phyloP scores from a whole-genome alignment of 805 yeast species.

The Candida bentonensis region DNA sequence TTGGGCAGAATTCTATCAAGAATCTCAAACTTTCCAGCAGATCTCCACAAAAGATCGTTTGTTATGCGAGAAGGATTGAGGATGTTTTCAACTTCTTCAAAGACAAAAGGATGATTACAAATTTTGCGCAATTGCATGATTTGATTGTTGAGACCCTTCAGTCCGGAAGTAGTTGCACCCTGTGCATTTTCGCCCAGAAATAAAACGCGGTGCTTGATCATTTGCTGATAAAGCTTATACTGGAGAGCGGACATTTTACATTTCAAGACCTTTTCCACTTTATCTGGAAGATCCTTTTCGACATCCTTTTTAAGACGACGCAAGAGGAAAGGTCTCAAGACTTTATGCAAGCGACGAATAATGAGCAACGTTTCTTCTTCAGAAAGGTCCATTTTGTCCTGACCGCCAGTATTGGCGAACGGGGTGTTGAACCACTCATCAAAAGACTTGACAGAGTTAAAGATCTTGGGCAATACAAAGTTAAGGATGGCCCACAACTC shows the following conservation, averaged over 20 bases:
- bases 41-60: constrained; percentile 76
- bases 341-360: constrained; percentile 91
- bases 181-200: constrained; percentile 45
- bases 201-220: constrained; percentile 73
- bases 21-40: constrained; percentile 88
- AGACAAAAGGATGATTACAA: constrained; percentile 95
- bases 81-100: constrained; percentile 81
- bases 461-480: constrained; percentile 88
- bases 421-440: constrained; percentile 99
- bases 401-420: constrained; percentile 92
- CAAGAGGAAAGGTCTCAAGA: constrained; percentile 80
- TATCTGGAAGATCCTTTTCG: constrained; percentile 89
- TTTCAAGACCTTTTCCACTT: constrained; percentile 86
- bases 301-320: constrained; percentile 96
- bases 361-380: constrained; percentile 94
- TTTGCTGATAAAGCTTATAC: constrained; percentile 71
- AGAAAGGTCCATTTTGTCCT: constrained; percentile 81
- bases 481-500: constrained; percentile 94
- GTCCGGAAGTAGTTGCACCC: constrained; percentile 25
- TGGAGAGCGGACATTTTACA: constrained; percentile 88
- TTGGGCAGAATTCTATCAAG: constrained; percentile 82
- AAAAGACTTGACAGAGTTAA: constrained; percentile 90
- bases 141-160: constrained; percentile 85
- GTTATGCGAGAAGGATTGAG: constrained; percentile 58
- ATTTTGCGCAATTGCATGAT: constrained; percentile 94